Evolutionary conservation across 1,284 basidiomycete genomes (phyloP), one percentile per base, ranked within the genome.

Genomic region (Moniliella sp.): DNA sequence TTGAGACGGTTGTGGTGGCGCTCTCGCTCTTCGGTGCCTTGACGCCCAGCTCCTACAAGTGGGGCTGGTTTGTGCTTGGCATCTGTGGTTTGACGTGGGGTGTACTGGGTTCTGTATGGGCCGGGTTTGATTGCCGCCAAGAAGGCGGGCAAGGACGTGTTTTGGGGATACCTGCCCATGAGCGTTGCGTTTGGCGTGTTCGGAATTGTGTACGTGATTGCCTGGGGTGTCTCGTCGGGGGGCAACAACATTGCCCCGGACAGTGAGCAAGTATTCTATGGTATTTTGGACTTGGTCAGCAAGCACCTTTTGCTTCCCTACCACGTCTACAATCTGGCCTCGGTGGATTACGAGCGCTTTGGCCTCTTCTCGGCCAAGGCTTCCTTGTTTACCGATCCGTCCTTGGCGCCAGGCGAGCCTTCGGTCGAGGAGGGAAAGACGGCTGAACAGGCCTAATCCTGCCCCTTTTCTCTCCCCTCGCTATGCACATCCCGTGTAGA

Each of bases 191-290:
- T n/a, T n/a, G n/a, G n/a, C n/a, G n/a, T n/a, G n/a, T n/a, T n/a
- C n/a, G n/a, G n/a, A n/a, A n/a, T n/a, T 38, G 47, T 71, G 23
- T 72, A 72, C 57, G 61, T 63, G 18, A 54, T 68, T 31, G 59
- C 60, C 9, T 69, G 68, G 68, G 67, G 67, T 62, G 21, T 53
- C 58, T 62, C 4, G 69, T 70, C 36, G 36, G 68, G 68, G 5
- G 54, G 62, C 7, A 67, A 71, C 49, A 60, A 54, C 25, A 69
- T 70, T 43, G 50, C 57, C 0, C 62, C 65, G 15, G 61, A 64
- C 40, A 50, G 54, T 14, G 62, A 66, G 43, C 62, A 65, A 61
- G 43, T 69, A 36, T 73, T 69, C 60, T 74, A 73, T 55, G 72
- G 71, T 23, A 31, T 57, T 9, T 64, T 74, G 34, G 72, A 74